phyloP scores from a whole-genome alignment of 2,329 filamentous ascomycete genomes.

The Exophiala phaeomuriformis region DNA sequence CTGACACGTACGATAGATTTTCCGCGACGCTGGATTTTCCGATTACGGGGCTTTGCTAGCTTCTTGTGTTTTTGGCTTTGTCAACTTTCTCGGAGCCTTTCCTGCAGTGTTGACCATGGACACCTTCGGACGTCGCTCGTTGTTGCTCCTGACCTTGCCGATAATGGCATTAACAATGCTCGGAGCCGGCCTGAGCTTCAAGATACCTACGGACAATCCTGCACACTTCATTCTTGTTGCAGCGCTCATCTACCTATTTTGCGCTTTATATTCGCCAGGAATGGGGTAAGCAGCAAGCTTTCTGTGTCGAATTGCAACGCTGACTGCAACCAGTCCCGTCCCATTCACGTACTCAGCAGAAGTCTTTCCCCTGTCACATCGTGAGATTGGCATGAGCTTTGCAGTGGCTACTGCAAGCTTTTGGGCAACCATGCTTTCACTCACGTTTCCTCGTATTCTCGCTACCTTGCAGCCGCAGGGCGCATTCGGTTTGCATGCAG shows the following conservation, averaged over 20 bases:
- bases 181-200: constrained; percentile 37
- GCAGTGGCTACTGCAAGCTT: constrained; percentile 37
- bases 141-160: constrained; percentile 52
- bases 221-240: constrained; percentile 27
- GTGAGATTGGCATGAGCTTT: constrained; percentile 41
- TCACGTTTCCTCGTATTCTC: constrained; percentile 36
- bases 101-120: constrained; percentile 56
- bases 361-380: constrained; percentile 49
- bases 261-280: constrained; percentile 37
- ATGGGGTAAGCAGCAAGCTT: constrained; percentile 43
- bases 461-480: constrained; percentile 32
- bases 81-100: constrained; percentile 60
- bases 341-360: constrained; percentile 50
- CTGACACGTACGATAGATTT: constrained; percentile 38
- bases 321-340: constrained; percentile 27
- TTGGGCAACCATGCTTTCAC: constrained; percentile 36
- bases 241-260: constrained; percentile 27
- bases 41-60: constrained; percentile 45
- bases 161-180: constrained; percentile 45
- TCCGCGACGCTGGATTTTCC: constrained; percentile 44
- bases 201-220: constrained; percentile 30
- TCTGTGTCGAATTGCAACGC: neutral
- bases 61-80: constrained; percentile 55
- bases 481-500: constrained; percentile 37
- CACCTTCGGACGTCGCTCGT: constrained; percentile 51